Evolutionary conservation across 345 rosid species (phyloP), one percentile per base, ranked within the genome.

Genomic region (Clarkia xantiana): DNA sequence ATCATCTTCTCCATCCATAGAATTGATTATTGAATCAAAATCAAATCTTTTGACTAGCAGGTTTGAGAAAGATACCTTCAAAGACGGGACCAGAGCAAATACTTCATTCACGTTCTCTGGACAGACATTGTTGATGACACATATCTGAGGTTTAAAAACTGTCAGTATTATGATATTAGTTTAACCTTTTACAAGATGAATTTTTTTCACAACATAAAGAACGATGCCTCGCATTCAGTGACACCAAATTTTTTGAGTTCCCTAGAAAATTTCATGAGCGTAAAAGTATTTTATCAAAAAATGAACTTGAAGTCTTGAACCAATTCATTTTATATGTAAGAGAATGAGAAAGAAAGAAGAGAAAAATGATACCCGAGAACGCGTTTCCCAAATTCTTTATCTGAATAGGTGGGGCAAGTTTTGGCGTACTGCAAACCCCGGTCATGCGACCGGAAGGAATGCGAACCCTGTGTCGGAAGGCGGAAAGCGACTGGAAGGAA

Each of bases 51-150:
- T 29, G 5, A 29, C n/a, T 29, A 29, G 36, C 6, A 29, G 36
- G 8, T 7, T 29, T 29, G 36, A 29, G 18, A 48, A n/a, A n/a
- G 54, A 51, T 80, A 86, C 94, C 93, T 84, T 80, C 70, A 83
- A 61, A 11, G 93, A 75, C 29, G 85, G 93, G 52, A 81, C 61
- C 59, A 86, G 78, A 45, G 94, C 84, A 67, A 76, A 84, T 45
- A 57, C 86, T 76, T 91, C 96, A 47, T 91, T 90, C 19, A 44
- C 54, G 17, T 66, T 72, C 50, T 91, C 98, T 29, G 98, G 94
- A 53, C 80, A 75, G 20, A 69, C 61, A 58, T 84, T 84, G n/a
- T 76, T 94, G 52, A 80, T 76, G 55, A 76, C 49, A 62, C 80
- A 76, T 45, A 91, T 72, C 98, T 86, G 72, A 71, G 71, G 36